phyloP scores from a whole-genome alignment of 2,329 filamentous ascomycete species.

The Trichophyton benhamiae region DNA sequence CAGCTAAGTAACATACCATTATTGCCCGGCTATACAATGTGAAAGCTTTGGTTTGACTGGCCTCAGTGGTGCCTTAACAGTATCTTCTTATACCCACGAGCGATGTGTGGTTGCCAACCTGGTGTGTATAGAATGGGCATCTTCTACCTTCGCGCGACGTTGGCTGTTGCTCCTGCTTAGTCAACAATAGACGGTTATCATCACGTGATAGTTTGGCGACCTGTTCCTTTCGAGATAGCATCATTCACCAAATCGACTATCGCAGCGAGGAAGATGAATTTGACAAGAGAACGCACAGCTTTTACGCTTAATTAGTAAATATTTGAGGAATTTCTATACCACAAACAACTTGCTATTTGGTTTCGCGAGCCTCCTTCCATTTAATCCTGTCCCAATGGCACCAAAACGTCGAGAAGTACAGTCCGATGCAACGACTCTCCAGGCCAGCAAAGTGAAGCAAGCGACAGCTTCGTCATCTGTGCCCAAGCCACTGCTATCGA shows the following conservation, averaged over 20 bases:
- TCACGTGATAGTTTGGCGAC: background rate
- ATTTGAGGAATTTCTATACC: background rate
- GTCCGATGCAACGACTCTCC: constrained; percentile 6
- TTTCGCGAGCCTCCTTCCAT: background rate
- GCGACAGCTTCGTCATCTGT: constrained; percentile 15
- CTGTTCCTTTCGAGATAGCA: constrained; percentile 1
- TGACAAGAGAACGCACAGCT: background rate
- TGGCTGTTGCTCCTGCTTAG: background rate
- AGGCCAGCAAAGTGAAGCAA: constrained; percentile 8
- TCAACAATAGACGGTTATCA: background rate
- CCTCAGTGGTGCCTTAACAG: too few species aligned
- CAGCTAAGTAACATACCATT: background rate
- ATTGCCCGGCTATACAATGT: background rate
- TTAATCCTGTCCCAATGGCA: constrained; percentile 14
- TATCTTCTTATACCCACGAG: too few species aligned
- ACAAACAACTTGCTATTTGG: background rate
- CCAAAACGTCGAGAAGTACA: constrained; percentile 22
- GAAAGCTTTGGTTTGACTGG: background rate
- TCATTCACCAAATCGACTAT: background rate
- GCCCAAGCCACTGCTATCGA: constrained; percentile 22
- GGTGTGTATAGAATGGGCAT: too few species aligned
- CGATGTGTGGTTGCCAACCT: too few species aligned
- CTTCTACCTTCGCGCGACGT: background rate
- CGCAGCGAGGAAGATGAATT: background rate
- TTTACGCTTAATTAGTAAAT: background rate